Evolutionary conservation across 2,329 filamentous ascomycete species (phyloP), one percentile per base, ranked within the genome.

Genomic region (Sarocladiaceae sp.): DNA sequence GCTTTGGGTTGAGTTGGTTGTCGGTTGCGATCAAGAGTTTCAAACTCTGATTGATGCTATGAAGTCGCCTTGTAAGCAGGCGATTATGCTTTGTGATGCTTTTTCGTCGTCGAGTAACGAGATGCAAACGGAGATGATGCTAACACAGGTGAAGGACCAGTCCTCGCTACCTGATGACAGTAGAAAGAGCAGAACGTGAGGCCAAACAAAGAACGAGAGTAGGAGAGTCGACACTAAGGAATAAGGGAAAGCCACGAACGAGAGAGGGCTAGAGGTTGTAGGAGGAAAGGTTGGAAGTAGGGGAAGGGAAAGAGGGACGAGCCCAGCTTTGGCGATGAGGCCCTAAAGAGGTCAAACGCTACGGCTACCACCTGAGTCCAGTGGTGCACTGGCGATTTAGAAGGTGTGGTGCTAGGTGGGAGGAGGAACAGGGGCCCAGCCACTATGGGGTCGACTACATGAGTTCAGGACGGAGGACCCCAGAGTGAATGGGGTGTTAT

Each of bases 241-340:
- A 47, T 34, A 45, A 31, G 40, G 16, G 39, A 48, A 35, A 55
- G 53, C 48, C 53, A 58, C 46, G 24, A 55, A 55, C 44, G 53
- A 53, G 34, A 35, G 29, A 35, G 43, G 35, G n/a, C 23, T 19
- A 20, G 18, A 21, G 23, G 29, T 23, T 20, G 35, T 6, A 50
- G 42, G 41, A 45, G 45, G 47, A 55, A 50, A 47, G 47, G 50
- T 49, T 45, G 42, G 39, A 43, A 47, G 45, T 49, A 47, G 50
- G 49, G 47, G 42, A n/a, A 43, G n/a, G 18, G 18, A 15, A 19
- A 33, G 33, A 42, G 43, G 37, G 35, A 46, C 33, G 41, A 50
- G 39, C 39, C 46, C 26, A 33, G 18, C n/a, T 33, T 34, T 33
- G 20, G 19, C 20, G 31, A 37, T 34, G 26, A 21, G 40, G 33